Percentiles rank a stretch among this genome's conserved stretches.
phyloP scores from a whole-genome alignment of 768 basidiomycete species.

The Leccinum subtestaceum region DNA sequence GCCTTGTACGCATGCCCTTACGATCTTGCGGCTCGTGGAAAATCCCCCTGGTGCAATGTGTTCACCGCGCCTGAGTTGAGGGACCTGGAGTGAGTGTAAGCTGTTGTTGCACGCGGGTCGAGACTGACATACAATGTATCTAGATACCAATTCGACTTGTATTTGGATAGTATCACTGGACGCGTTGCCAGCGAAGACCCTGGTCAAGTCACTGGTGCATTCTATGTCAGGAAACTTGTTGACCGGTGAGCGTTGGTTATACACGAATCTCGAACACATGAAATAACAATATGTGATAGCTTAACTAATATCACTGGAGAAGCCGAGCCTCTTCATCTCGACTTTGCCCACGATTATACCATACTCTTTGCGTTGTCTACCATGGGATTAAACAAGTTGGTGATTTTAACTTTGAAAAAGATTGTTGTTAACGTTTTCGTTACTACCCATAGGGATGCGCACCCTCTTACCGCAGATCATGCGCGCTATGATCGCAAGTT shows the following conservation, averaged over 20 bases:
- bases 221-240: constrained; percentile 40
- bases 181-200: constrained; percentile 26
- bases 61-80: constrained; percentile 35
- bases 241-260: constrained; percentile 27
- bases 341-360: constrained; percentile 41
- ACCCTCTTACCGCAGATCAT: constrained; percentile 28
- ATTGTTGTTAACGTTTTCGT: background rate
- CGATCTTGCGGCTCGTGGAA: constrained; percentile 35
- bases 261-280: background rate
- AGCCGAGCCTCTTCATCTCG: constrained; percentile 35
- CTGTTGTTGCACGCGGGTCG: background rate
- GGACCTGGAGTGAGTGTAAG: constrained; percentile 34
- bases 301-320: constrained; percentile 32
- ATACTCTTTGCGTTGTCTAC: constrained; percentile 39
- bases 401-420: background rate
- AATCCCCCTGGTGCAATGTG: constrained; percentile 41
- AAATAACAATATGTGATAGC: constrained; percentile 13
- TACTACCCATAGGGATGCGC: constrained; percentile 28
- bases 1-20: constrained; percentile 43
- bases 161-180: constrained; percentile 35
- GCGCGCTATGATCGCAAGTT: constrained; percentile 33
- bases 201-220: constrained; percentile 36
- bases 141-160: constrained; percentile 39
- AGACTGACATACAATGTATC: background rate
- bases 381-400: constrained; percentile 37